Conservation (phyloP, 2,329 filamentous ascomycete species). For the Cercospora janseana region DNA sequence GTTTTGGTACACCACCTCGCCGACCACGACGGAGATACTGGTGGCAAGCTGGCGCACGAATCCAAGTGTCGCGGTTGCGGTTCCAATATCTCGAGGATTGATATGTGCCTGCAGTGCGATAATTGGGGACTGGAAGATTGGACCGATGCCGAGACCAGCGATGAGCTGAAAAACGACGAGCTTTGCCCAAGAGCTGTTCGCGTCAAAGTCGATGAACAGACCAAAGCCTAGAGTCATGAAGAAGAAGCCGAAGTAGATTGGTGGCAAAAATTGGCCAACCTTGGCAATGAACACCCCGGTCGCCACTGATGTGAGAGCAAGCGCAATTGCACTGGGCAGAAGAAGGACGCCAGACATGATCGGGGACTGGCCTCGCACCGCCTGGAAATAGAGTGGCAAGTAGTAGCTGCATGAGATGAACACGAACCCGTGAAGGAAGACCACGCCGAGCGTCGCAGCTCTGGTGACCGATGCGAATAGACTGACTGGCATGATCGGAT, state of each 20-base stretch:
- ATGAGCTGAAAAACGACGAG: slow-evolving; percentile 58
- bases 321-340: slow-evolving; percentile 37
- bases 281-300: slow-evolving; percentile 47
- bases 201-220: slow-evolving; percentile 40
- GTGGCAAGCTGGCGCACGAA: slow-evolving; percentile 69
- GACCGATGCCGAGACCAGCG: slow-evolving; percentile 62
- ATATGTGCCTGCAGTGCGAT: slow-evolving; percentile 66
- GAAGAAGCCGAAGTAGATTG: slow-evolving; percentile 47
- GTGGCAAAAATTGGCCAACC: slow-evolving; percentile 51
- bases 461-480: slow-evolving; percentile 68
- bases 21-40: slow-evolving; percentile 67
- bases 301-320: slow-evolving; percentile 36
- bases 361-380: slow-evolving; percentile 65
- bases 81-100: slow-evolving; percentile 63
- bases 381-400: slow-evolving; percentile 81
- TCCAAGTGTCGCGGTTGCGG: slow-evolving; percentile 64
- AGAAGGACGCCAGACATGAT: slow-evolving; percentile 67
- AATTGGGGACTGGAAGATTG: slow-evolving; percentile 67
- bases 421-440: slow-evolving; percentile 71
- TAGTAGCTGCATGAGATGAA: slow-evolving; percentile 78
- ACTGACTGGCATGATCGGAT: slow-evolving; percentile 72
- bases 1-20: slow-evolving; percentile 78
- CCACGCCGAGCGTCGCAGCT: slow-evolving; percentile 62
- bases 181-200: slow-evolving; percentile 39
- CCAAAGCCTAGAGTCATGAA: slow-evolving; percentile 42